Base-by-base conservation (phyloP, 2,329 filamentous ascomycete species). In the Colletotrichum sp. region DNA sequence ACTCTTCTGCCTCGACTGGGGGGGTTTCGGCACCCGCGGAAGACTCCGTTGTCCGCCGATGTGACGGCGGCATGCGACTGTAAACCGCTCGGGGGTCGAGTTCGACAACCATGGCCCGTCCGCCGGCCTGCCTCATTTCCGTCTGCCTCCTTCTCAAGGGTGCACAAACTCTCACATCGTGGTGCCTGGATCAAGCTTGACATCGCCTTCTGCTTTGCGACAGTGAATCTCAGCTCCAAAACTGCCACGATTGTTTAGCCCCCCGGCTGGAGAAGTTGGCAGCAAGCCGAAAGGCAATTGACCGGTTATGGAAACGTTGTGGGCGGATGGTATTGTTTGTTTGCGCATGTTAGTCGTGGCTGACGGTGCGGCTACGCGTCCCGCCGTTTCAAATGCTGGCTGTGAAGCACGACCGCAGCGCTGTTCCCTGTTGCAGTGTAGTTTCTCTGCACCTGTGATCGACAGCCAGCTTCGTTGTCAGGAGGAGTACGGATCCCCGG, bases 311-410 rank as follows among this genome's bases (percentile, higher is more conserved):
- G 24, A 63, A 63, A 70, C 57, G 34, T 63, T 63, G 10, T 49
- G 18, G 57, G 28, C 26, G 24, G 26, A 63, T 70, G 57, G 34
- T 32, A 52, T 52, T 63, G 57, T 70, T 60, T 24, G 28, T 62
- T 49, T 55, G 52, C 24, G 39, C 32, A 57, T 44, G 59, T 34
- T 63, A 21, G 36, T 66, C 26, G 55, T 24, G 26, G 57, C 44
- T 71, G 28, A 49, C n/a, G 32, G 73, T 69, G 59, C 44, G 26
- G 34, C 64, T 73, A 64, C 57, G 57, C 70, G 66, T 70, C 62
- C 36, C 26, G 62, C 39, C 21, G 66, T 71, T 77, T 77, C 60
- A 75, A 63, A 44, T 52, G 66, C 71, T 34, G n/a, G 36, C 57
- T 55, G 28, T 63, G 73, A 63, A 62, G 63, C 69, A 73, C 15